These are phyloP conservation scores for Porodaedalea pini DNA, from an alignment of 1,284 basidiomycete species.

Conservation along the genomic window DNA sequence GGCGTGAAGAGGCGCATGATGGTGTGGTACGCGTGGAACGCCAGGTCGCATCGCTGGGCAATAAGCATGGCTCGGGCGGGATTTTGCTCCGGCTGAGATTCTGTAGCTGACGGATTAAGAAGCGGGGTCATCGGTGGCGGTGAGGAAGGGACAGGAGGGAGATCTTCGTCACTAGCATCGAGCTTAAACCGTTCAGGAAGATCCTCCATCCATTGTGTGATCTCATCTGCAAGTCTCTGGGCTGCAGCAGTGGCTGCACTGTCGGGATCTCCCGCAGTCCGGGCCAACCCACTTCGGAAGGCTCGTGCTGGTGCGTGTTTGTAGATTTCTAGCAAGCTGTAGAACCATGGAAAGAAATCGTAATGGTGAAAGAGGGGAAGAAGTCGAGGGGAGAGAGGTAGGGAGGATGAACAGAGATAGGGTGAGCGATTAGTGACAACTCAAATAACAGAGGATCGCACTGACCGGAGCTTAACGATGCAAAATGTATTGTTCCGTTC, in stretches of 20 bases:
- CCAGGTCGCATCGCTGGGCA: conserved; percentile 55
- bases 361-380: too few species aligned
- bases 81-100: conserved; percentile 26
- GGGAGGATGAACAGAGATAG: too few species aligned
- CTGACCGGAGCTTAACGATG: conserved; percentile 13
- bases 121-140: conserved; percentile 30
- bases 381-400: too few species aligned
- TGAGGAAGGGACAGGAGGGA: conserved; percentile 13
- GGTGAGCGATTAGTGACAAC: too few species aligned
- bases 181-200: conserved; percentile 38
- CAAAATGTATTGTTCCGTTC: conserved; percentile 6
- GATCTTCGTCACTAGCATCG: conserved; percentile 15
- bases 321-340: background rate
- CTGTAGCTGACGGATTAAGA: conserved; percentile 19
- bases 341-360: background rate
- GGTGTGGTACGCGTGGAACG: conserved; percentile 53
- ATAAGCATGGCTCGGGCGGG: conserved; percentile 31
- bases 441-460: too few species aligned
- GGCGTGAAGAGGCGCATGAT: conserved; percentile 66
- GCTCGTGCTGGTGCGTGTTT: background rate
- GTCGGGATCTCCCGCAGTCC: background rate
- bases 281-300: background rate
- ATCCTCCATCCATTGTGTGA: conserved; percentile 51
- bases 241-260: background rate
- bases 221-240: conserved; percentile 39